Percentiles rank a stretch among this genome's conserved stretches.
phyloP scores from a whole-genome alignment of 1,139 yeast species.

The Spencermartinsiella ligniputridi region DNA sequence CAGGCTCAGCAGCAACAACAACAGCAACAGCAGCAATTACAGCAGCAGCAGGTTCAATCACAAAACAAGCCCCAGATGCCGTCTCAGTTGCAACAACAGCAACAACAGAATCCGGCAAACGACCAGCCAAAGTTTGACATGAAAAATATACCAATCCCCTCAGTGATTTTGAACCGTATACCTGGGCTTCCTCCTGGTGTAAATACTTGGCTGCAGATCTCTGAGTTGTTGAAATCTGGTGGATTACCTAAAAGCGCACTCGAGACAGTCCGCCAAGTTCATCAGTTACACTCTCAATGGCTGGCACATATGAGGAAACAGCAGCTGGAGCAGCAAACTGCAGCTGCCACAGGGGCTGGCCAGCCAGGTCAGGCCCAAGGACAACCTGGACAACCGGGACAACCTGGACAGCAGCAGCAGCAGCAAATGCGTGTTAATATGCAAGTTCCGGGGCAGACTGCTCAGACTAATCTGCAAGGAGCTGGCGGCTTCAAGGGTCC shows the following conservation, averaged over 20 bases:
- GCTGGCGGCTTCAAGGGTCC: slow-evolving; percentile 1
- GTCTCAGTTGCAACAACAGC: slow-evolving; percentile 3
- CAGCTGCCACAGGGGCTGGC: slow-evolving; percentile 21
- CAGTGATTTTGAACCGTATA: slow-evolving; percentile 60
- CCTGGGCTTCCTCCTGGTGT: slow-evolving; percentile 82
- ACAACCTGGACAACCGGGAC: slow-evolving; percentile 16
- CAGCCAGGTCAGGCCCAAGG: slow-evolving; percentile 21
- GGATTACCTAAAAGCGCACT: slow-evolving; percentile 52
- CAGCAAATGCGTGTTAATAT: background rate
- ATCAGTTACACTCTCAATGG: slow-evolving; percentile 52
- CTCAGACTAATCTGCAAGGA: slow-evolving; percentile 2
- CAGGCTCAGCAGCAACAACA: slow-evolving; percentile 17
- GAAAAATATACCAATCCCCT: slow-evolving; percentile 68
- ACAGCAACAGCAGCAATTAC: slow-evolving; percentile 20
- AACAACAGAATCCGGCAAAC: slow-evolving; percentile 24
- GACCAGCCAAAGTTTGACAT: slow-evolving; percentile 33
- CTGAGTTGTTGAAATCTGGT: slow-evolving; percentile 60
- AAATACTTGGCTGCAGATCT: slow-evolving; percentile 78
- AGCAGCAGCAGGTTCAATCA: slow-evolving; percentile 15
- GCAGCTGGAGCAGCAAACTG: slow-evolving; percentile 27
- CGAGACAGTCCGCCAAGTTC: slow-evolving; percentile 56
- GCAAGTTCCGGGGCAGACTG: slow-evolving; percentile 2
- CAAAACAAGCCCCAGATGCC: slow-evolving; percentile 8
- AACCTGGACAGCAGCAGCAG: slow-evolving; percentile 18
- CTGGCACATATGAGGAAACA: slow-evolving; percentile 30